Percentiles rank a stretch among this genome's conserved stretches.
Evolutionary conservation across 176 grass and related monocot genomes (phyloP).

Genomic region (Panicum miliaceum): DNA sequence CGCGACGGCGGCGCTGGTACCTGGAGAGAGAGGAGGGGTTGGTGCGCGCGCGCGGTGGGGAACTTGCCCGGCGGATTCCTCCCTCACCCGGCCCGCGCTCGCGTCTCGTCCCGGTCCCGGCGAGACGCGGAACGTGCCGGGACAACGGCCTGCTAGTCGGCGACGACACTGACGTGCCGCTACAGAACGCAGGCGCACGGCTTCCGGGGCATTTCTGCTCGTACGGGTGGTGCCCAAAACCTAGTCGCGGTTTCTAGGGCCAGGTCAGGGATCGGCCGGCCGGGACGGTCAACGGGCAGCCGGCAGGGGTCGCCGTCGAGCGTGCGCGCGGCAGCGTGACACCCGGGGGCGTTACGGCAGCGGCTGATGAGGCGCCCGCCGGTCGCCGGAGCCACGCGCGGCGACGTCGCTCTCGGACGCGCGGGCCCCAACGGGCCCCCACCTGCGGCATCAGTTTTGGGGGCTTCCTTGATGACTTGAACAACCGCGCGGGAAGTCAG

Average conservation of each 20-base stretch:
- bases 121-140: not conserved
- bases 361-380: not conserved
- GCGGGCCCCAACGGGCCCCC: not conserved
- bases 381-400: not conserved
- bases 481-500: not conserved
- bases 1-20: conserved; percentile 8
- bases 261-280: not conserved
- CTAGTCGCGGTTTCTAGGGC: too few relatives aligned
- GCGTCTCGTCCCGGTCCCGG: too few relatives aligned
- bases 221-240: too few relatives aligned
- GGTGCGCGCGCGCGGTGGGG: not conserved
- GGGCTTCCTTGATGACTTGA: not conserved
- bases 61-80: conserved; percentile 33
- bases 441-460: conserved; percentile 1
- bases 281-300: not conserved
- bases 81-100: too few relatives aligned
- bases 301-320: conserved; percentile 32
- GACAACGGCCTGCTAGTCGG: not conserved
- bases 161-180: not conserved
- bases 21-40: not conserved
- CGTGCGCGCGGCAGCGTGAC: conserved; percentile 1
- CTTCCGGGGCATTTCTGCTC: conserved; percentile 1
- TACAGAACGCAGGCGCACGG: not conserved
- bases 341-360: not conserved
- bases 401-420: not conserved